Conservation (phyloP, 192 early-diverging fungal species). For the Linnemannia zychae region DNA sequence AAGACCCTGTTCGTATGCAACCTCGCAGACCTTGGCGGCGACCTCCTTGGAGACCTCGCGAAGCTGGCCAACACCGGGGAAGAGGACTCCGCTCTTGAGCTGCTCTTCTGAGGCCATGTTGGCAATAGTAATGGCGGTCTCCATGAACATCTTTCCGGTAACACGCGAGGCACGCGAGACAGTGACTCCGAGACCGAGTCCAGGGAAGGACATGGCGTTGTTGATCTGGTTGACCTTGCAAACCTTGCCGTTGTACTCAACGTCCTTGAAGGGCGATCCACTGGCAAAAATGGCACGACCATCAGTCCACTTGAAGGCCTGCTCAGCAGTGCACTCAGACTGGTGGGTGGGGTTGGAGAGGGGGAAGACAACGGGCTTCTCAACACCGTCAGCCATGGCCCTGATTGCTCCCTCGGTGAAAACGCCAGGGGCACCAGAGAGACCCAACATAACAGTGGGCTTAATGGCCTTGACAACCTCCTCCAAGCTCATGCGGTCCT, state of each 20-base stretch:
- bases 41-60: constrained; percentile 63
- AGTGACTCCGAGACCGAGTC: constrained; percentile 67
- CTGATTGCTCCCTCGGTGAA: constrained; percentile 66
- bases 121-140: constrained; percentile 66
- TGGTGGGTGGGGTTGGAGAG: constrained; percentile 65
- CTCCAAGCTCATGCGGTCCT: constrained; percentile 62
- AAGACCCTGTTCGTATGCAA: constrained; percentile 66
- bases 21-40: constrained; percentile 63
- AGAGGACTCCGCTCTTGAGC: constrained; percentile 63
- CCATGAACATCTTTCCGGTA: constrained; percentile 67
- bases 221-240: constrained; percentile 66
- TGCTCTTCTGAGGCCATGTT: constrained; percentile 64
- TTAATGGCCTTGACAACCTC: constrained; percentile 65
- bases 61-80: constrained; percentile 63
- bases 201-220: constrained; percentile 69
- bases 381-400: constrained; percentile 65
- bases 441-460: constrained; percentile 64
- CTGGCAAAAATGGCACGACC: constrained; percentile 68
- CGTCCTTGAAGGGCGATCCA: constrained; percentile 67
- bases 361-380: constrained; percentile 66
- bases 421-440: constrained; percentile 62
- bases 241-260: constrained; percentile 60
- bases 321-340: constrained; percentile 68
- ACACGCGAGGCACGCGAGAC: constrained; percentile 63
- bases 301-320: constrained; percentile 68